Evolutionary conservation across 2,329 filamentous ascomycete species (phyloP), one percentile per base, ranked within the genome.

Genomic region (Achaetomium macrosporum): DNA sequence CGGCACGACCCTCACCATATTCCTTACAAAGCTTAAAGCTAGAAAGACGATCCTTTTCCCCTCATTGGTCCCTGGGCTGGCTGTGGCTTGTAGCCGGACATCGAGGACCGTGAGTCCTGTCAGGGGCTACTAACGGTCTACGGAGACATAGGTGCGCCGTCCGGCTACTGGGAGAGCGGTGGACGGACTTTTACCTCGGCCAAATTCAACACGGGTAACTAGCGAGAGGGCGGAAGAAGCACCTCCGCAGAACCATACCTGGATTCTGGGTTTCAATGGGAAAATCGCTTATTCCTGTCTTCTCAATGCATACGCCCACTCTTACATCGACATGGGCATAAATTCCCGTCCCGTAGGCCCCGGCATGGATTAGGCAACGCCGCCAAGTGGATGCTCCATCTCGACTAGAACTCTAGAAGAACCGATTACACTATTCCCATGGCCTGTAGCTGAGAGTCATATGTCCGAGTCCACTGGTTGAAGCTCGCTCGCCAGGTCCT

Each of bases 151-250:
- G 13, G 20, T n/a, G 37, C 25, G 19, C 30, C 11, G 16, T 33
- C 12, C n/a, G 35, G n/a, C 16, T 43, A 41, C 33, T 19, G 15
- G 43, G 37, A 30, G 30, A 31, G 17, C 35, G 41, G 35, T 37
- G 35, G 29, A 25, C n/a, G 37, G 20, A 30, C 25, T 30, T 48
- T 20, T 40, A n/a, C 44, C 42, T 48, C 51, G 53, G 56, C n/a
- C 36, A 47, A 58, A 58, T 55, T 13, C 19, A 17, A n/a, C 5
- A 15, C 37, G 12, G 19, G 20, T 11, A 15, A n/a, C n/a, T n/a
- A n/a, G n/a, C 15, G 13, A 10, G 47, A 43, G 57, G 44, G 52
- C 58, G 58, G 58, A 60, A 40, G 56, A 48, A 50, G 47, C 37
- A 25, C 44, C 43, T 60, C 56, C 58, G 56, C 42, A 35, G 46